Conservation (phyloP, 73 alveolate genomes). For the Paramecium sexaurelia region DNA sequence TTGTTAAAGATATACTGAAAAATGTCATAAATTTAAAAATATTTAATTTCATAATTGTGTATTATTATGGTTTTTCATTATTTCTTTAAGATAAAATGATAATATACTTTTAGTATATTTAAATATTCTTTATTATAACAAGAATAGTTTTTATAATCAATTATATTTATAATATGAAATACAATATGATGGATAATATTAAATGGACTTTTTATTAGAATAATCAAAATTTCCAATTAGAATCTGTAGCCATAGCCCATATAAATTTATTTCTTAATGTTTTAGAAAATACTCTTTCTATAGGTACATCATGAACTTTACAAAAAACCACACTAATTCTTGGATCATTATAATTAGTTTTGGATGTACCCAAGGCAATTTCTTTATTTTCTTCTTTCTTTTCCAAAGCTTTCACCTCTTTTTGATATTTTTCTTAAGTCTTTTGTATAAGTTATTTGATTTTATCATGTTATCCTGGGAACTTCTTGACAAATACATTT, state of each 20-base stretch:
- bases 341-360: slow-evolving; percentile 99
- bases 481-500: slow-evolving; percentile 71
- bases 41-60: no score
- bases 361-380: slow-evolving; percentile 97
- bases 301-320: slow-evolving; percentile 94
- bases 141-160: no score
- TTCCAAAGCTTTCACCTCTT: slow-evolving; percentile 64
- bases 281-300: slow-evolving; percentile 96
- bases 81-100: no score
- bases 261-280: slow-evolving; percentile 78
- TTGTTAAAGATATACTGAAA: no score
- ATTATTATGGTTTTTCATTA: no score
- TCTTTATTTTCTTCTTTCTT: slow-evolving; percentile 89
- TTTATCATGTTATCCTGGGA: slow-evolving; percentile 82
- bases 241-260: slow-evolving; percentile 72
- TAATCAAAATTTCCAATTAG: slow-evolving; percentile 65
- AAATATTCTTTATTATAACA: no score
- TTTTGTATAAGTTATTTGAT: slow-evolving; percentile 71
- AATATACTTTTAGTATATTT: no score
- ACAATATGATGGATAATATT: background rate
- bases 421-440: slow-evolving; percentile 70
- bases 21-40: no score
- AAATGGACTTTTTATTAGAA: background rate
- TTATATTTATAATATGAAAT: no score
- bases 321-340: slow-evolving; percentile 94